These are phyloP conservation scores for Aspergillus piperis DNA, from an alignment of 2,329 filamentous ascomycete species.

Conservation along the genomic window DNA sequence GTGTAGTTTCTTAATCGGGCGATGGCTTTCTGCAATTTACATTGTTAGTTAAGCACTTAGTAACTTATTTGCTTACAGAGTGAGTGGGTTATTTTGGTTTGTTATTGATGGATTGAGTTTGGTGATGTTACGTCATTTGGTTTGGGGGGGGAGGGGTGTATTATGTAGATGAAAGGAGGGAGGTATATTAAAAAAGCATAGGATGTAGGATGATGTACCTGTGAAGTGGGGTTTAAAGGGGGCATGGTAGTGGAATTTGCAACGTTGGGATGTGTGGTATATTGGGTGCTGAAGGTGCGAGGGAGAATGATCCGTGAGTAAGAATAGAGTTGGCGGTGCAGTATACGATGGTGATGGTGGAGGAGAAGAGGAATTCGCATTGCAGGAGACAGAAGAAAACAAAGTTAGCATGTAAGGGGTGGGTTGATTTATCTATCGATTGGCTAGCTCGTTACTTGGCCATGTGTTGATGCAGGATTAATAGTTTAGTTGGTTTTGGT, in stretches of 20 bases:
- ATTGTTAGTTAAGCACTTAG: background rate
- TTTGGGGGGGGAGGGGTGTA: background rate
- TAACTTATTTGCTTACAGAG: background rate
- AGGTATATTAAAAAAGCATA: too few relatives aligned
- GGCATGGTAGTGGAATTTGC: conserved; percentile 21
- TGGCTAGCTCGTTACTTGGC: too few relatives aligned
- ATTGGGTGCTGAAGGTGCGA: background rate
- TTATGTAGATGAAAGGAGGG: background rate
- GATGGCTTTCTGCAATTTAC: conserved; percentile 51
- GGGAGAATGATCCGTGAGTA: background rate
- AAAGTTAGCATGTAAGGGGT: background rate
- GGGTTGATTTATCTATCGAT: too few relatives aligned
- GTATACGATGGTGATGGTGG: background rate
- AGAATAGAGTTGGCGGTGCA: background rate
- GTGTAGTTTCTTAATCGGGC: conserved; percentile 58
- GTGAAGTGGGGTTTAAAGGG: conserved; percentile 27
- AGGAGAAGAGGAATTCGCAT: background rate
- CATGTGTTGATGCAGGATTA: too few relatives aligned
- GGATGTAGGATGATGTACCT: conserved; percentile 22
- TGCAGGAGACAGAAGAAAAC: background rate
- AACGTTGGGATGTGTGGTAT: too few relatives aligned
- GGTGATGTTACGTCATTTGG: background rate
- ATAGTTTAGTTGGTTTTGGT: too few relatives aligned
- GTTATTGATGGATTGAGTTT: too few relatives aligned
- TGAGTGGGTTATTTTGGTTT: background rate